Evolutionary conservation across 257 asterid genomes (phyloP), one percentile per base, ranked within the genome.

Genomic region (Gentiana straminea): DNA sequence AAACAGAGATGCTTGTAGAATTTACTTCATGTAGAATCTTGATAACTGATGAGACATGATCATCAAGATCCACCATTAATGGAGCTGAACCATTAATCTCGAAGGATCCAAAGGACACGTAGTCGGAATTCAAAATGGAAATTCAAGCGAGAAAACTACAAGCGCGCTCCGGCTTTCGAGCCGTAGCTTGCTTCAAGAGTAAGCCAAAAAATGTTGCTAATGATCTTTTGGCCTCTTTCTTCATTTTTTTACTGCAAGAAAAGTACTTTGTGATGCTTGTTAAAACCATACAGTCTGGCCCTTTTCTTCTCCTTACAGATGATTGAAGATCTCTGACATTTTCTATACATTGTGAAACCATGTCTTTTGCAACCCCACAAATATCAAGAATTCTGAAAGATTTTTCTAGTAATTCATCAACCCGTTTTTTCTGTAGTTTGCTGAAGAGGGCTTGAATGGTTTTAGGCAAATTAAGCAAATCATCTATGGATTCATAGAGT

Each of bases 401-500:
- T 56, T 51, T 62, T 10, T 73, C 78, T 33, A 60, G 54, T 48
- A 73, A 68, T 35, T 58, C 64, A n/a, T 53, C 69, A 12, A 54
- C 51, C 64, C 63, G 62, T 48, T 63, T 63, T 41, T 60, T 44
- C 38, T 59, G 52, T 12, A 24, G 59, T 35, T 58, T 59, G 36
- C 45, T 68, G 13, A 63, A 66, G 54, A 72, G 68, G 62, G 70
- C 49, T 58, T 52, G 55, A 5, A 52, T 38, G 39, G 61, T 66
- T 32, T 48, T 67, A 24, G 71, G 68, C 65, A 73, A 48, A 59
- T 52, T 72, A 50, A 72, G 69, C 43, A 62, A 70, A 58, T 67
- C 77, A 63, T 72, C 64, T 61, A 66, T 55, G 51, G 44, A 49
- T 35, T 58, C 54, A 15, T 62, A 51, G 44, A 66, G 45, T 41